phyloP scores from a whole-genome alignment of 257 asterid genomes.

The Solanum chaucha region DNA sequence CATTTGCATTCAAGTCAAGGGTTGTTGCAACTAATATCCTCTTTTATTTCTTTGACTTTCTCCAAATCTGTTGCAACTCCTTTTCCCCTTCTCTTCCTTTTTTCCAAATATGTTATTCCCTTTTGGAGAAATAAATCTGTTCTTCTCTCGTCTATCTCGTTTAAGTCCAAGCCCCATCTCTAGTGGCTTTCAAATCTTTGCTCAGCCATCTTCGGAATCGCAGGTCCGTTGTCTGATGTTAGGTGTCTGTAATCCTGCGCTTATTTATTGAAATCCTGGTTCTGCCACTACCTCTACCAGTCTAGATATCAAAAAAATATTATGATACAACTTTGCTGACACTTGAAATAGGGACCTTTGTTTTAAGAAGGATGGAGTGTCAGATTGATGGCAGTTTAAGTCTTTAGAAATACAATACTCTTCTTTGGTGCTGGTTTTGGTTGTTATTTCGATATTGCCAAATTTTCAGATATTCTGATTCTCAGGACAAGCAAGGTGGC shows the following conservation, averaged over 20 bases:
- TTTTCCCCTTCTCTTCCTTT: not conserved
- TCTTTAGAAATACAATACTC: not conserved
- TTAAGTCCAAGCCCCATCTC: not conserved
- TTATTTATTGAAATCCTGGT: not conserved
- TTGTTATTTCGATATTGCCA: not conserved
- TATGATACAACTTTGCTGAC: not conserved
- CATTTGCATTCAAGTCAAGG: not conserved
- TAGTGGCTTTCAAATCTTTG: not conserved
- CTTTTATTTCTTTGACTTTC: not conserved
- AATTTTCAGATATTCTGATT: not conserved
- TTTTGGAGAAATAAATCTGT: not conserved
- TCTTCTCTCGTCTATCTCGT: not conserved
- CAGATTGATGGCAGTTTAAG: not conserved
- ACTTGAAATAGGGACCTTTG: not conserved
- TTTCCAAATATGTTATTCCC: not conserved
- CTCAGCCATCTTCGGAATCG: not conserved
- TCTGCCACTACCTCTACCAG: not conserved
- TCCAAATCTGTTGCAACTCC: not conserved
- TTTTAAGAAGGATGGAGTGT: not conserved
- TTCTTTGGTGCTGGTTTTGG: not conserved
- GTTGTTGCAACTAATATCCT: not conserved
- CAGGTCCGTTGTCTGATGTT: not conserved
- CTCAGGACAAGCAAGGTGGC: slow-evolving; percentile 49
- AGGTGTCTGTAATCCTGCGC: not conserved
- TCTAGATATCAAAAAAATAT: not conserved